Base-by-base conservation (phyloP, 306 rosid species). In the Dryas alaskensis region DNA sequence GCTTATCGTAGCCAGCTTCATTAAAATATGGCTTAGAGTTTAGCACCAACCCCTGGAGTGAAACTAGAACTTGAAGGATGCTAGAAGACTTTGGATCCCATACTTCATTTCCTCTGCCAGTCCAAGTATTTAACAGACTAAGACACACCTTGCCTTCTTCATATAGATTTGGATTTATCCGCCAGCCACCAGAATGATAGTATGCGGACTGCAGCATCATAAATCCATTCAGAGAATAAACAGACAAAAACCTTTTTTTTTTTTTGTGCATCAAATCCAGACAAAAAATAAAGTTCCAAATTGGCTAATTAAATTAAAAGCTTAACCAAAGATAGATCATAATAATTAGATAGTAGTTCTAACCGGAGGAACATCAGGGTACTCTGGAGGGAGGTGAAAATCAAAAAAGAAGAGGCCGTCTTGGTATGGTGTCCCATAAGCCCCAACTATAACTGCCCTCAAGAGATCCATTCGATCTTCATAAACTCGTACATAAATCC, bases 61-160 rank as follows among this genome's bases (percentile, higher is more conserved):
- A 95, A 86, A 95, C 99, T 27, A 95, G 90, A 75, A 95, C 93
- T 87, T 95, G 99, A 76, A 95, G 96, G 78, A 95, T 95, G 86
- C 99, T 95, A 49, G 99, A 95, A 53, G 99, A 95, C 81, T 90
- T 86, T 57, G 98, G 81, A 90, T 95, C 98, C 99, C 99, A 95
- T 13, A 95, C 98, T 92, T 95, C 99, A 85, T 92, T 95, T 79
- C 99, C 99, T 87, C 86, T 86, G 73, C 99, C 99, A 37, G 96
- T 90, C 99, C 99, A 95, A 63, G 99, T 95, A 82, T 95, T 95
- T 70, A 95, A 83, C 84, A 95, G 99, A 87, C 99, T 95, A 72
- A 95, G 97, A 67, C 99, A 95, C 77, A 95, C 99, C 78, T 95
- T 95, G 70, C 99, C 99, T 83, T 92, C 99, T 89, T 95, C 99